A percentile compares a stretch with the other conserved stretches of the same genome.
Conservation (phyloP, 2,329 filamentous ascomycete species). For the Endocalyx cinctus region DNA sequence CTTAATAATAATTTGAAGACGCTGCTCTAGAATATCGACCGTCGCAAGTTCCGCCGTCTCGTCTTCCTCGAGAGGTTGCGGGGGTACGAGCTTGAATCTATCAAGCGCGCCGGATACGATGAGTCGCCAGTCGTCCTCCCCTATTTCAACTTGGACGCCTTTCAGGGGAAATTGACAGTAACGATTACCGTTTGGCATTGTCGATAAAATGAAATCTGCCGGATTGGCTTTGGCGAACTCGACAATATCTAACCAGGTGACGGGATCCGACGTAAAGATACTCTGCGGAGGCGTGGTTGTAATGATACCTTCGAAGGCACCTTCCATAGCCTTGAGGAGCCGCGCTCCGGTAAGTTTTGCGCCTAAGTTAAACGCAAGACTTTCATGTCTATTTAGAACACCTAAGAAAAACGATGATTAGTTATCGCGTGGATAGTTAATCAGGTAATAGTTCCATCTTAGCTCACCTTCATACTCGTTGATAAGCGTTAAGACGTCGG, state of each 20-base stretch:
- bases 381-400: constrained; percentile 79
- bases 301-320: constrained; percentile 78
- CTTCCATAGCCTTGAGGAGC: constrained; percentile 79
- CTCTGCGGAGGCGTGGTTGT: constrained; percentile 49
- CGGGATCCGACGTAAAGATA: constrained; percentile 46
- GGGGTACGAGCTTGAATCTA: constrained; percentile 65
- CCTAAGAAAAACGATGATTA: constrained; percentile 37
- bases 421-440: background rate
- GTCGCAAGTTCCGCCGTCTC: constrained; percentile 82
- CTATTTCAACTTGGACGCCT: constrained; percentile 77
- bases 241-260: constrained; percentile 83
- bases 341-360: constrained; percentile 79
- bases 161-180: constrained; percentile 81
- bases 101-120: constrained; percentile 80
- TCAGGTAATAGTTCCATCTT: background rate
- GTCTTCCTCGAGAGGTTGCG: constrained; percentile 77
- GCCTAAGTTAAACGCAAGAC: constrained; percentile 78
- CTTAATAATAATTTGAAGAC: constrained; percentile 71
- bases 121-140: constrained; percentile 80
- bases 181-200: constrained; percentile 62
- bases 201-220: constrained; percentile 68
- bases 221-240: constrained; percentile 78
- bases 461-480: constrained; percentile 67
- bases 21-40: constrained; percentile 76
- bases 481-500: constrained; percentile 67